Conservation (phyloP, 352 stramenopile species). For the Paralagenidium karlingii region DNA sequence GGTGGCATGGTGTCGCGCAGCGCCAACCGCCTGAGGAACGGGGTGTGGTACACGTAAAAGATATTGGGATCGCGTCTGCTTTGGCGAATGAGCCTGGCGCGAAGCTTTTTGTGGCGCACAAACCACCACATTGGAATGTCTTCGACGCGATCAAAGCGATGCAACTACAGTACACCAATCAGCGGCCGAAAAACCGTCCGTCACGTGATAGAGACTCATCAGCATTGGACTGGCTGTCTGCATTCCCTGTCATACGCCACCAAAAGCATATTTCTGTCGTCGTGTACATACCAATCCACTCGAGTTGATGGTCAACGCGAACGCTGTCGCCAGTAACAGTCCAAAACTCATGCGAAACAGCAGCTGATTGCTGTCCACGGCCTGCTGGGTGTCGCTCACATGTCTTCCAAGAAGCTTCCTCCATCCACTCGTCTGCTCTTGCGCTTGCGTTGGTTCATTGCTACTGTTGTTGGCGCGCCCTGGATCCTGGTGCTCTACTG, state of each 20-base stretch:
- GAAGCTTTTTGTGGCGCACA: slow-evolving; percentile 49
- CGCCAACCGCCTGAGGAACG: slow-evolving; percentile 39
- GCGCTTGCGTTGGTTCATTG: no score
- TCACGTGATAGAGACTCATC: not conserved
- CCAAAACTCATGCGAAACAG: slow-evolving; percentile 48
- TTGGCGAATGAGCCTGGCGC: slow-evolving; percentile 56
- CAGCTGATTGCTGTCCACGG: slow-evolving; percentile 52
- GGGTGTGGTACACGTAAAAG: slow-evolving; percentile 78
- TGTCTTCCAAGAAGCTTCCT: slow-evolving; percentile 16
- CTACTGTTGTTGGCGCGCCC: no score
- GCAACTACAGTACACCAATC: not conserved
- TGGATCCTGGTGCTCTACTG: no score
- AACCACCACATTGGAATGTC: slow-evolving; percentile 56
- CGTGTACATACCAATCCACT: slow-evolving; percentile 30
- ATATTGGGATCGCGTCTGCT: slow-evolving; percentile 46
- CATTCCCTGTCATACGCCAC: not conserved
- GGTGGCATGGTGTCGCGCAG: slow-evolving; percentile 50
- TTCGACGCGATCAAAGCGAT: slow-evolving; percentile 31
- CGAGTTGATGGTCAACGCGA: slow-evolving; percentile 25
- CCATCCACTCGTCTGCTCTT: no score
- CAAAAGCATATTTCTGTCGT: not conserved
- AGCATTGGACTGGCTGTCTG: slow-evolving; percentile 14
- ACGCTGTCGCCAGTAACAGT: slow-evolving; percentile 23
- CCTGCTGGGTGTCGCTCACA: slow-evolving; percentile 21
- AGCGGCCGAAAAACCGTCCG: no score